phyloP scores from a whole-genome alignment of 805 yeast species.

The Saturnispora bothae region DNA sequence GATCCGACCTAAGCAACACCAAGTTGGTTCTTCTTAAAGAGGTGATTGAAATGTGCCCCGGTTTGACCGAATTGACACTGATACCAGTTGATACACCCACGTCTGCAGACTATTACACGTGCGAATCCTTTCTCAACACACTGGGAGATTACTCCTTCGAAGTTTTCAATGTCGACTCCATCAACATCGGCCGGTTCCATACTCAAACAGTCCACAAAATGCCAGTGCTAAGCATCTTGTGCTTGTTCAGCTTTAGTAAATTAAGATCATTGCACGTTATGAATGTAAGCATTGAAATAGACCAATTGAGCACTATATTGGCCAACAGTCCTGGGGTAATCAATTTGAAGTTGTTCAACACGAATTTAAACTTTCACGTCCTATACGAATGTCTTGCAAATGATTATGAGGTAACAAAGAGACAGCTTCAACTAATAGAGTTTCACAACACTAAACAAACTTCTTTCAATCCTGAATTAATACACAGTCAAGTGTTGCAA shows the following conservation, averaged over 20 bases:
- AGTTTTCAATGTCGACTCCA: constrained; percentile 1
- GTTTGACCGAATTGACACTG: not conserved
- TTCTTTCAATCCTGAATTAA: not conserved
- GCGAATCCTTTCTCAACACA: not conserved
- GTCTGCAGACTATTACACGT: not conserved
- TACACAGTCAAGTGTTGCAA: not conserved
- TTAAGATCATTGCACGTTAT: not conserved
- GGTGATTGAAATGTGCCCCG: constrained; percentile 1
- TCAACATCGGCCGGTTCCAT: constrained; percentile 1
- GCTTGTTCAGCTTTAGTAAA: not conserved
- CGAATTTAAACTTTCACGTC: not conserved
- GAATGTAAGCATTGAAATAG: not conserved
- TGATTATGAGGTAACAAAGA: constrained; percentile 1
- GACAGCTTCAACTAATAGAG: not conserved
- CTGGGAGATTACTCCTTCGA: not conserved
- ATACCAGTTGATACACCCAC: not conserved
- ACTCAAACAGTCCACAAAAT: not conserved
- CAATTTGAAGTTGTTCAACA: not conserved
- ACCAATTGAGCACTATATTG: not conserved
- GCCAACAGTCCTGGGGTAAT: not conserved
- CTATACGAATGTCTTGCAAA: not conserved
- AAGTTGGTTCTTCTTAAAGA: not conserved
- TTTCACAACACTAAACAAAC: not conserved
- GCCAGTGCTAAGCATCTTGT: no score
- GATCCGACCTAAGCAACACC: not conserved